Percentiles rank a stretch among this genome's conserved stretches.
These are phyloP conservation scores for Torulaspora maleeae DNA, from an alignment of 805 yeast genomes.

Conservation along the genomic window DNA sequence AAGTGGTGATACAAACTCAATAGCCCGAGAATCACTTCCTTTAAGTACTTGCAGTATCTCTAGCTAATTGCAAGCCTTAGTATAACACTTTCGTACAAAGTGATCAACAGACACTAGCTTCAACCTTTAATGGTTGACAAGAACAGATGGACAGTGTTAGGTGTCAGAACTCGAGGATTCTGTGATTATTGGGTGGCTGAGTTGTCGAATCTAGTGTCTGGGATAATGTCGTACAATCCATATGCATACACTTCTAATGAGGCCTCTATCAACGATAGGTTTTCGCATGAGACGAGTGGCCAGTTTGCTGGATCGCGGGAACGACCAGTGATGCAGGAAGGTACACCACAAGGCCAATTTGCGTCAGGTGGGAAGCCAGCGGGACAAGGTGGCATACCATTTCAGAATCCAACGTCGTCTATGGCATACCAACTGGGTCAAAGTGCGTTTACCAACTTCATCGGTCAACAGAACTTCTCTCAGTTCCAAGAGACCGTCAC, in stretches of 20 bases:
- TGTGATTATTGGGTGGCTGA: not conserved
- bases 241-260: slow-evolving; percentile 35
- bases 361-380: slow-evolving; percentile 29
- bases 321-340: slow-evolving; percentile 6
- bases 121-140: too few relatives aligned
- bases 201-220: not conserved
- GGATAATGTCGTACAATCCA: slow-evolving; percentile 44
- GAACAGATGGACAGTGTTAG: too few relatives aligned
- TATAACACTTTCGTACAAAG: too few relatives aligned
- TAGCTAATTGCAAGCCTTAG: too few relatives aligned
- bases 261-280: slow-evolving; percentile 18
- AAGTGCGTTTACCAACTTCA: slow-evolving; percentile 53
- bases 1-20: too few relatives aligned
- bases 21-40: too few relatives aligned
- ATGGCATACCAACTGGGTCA: slow-evolving; percentile 88
- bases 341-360: slow-evolving; percentile 25
- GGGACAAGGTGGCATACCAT: slow-evolving; percentile 36
- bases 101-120: too few relatives aligned
- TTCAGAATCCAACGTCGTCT: slow-evolving; percentile 74
- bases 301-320: slow-evolving; percentile 4
- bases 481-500: slow-evolving; percentile 47
- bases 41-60: too few relatives aligned
- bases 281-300: slow-evolving; percentile 7
- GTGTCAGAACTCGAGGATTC: too few relatives aligned
- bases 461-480: slow-evolving; percentile 54